Evolutionary conservation across 768 basidiomycete species (phyloP).

Genomic region (Exidia glandulosa): DNA sequence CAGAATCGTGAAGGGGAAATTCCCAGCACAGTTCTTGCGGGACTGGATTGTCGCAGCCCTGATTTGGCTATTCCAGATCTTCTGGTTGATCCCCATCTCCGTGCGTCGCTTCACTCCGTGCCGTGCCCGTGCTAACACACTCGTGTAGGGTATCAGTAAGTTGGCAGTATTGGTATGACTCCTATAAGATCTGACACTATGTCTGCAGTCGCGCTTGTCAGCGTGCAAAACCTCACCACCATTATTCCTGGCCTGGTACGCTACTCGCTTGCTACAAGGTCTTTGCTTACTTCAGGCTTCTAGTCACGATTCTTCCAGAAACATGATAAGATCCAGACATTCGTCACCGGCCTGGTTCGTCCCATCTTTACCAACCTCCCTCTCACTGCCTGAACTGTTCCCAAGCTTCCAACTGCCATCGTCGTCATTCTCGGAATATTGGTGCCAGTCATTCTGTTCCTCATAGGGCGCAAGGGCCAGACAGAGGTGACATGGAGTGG

Average conservation of each 20-base stretch:
- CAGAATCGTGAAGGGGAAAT: background rate
- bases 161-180: background rate
- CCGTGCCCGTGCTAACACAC: background rate
- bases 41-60: background rate
- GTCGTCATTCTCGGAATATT: slow-evolving; percentile 29
- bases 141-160: background rate
- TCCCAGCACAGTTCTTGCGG: background rate
- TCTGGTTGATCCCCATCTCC: background rate
- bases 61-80: background rate
- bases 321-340: slow-evolving; percentile 8
- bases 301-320: background rate
- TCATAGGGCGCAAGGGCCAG: slow-evolving; percentile 28
- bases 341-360: slow-evolving; percentile 11
- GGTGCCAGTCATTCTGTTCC: slow-evolving; percentile 26
- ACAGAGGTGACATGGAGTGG: slow-evolving; percentile 26
- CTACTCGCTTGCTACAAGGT: background rate
- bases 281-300: slow-evolving; percentile 2
- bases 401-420: slow-evolving; percentile 25
- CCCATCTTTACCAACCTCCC: slow-evolving; percentile 19
- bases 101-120: background rate
- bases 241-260: background rate
- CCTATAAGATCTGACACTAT: background rate
- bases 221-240: background rate
- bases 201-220: background rate
- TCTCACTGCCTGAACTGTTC: slow-evolving; percentile 10